Percentiles rank a stretch among this genome's conserved stretches.
Evolutionary conservation across 345 rosid species (phyloP).

Genomic region (Syzygium aromaticum): DNA sequence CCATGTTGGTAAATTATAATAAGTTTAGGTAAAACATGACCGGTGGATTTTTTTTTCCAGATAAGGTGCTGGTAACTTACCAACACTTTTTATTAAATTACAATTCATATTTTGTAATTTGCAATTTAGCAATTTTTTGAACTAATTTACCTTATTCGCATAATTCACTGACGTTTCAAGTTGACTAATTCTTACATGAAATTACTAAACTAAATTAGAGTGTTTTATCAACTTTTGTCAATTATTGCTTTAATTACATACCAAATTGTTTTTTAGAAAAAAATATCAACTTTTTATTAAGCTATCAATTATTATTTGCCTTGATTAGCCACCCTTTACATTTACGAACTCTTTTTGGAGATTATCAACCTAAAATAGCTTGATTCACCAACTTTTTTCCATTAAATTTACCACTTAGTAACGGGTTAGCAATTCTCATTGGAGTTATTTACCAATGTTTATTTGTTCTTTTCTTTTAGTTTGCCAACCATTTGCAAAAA

Average conservation of each 20-base stretch:
- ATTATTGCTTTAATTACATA: background rate
- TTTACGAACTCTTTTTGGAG: background rate
- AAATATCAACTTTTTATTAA: background rate
- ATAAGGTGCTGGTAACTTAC: background rate
- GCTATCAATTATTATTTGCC: background rate
- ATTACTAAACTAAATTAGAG: background rate
- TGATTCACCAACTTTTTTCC: background rate
- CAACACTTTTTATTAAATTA: background rate
- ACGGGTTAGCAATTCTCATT: background rate
- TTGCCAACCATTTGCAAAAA: background rate
- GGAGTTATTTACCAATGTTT: background rate
- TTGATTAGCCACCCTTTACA: background rate
- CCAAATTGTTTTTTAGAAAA: background rate
- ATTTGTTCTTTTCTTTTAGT: background rate
- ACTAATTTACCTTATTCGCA: background rate
- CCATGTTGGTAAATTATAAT: no score
- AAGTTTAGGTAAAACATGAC: background rate
- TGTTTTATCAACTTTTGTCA: background rate
- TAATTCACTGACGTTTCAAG: background rate
- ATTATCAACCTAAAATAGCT: background rate
- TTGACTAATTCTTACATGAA: background rate
- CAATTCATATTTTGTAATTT: background rate
- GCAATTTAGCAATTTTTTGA: background rate
- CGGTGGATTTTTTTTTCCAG: background rate
- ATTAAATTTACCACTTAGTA: background rate